Evolutionary conservation across 164 flowering plant genomes (phyloP).

Genomic region (Santalum album): DNA sequence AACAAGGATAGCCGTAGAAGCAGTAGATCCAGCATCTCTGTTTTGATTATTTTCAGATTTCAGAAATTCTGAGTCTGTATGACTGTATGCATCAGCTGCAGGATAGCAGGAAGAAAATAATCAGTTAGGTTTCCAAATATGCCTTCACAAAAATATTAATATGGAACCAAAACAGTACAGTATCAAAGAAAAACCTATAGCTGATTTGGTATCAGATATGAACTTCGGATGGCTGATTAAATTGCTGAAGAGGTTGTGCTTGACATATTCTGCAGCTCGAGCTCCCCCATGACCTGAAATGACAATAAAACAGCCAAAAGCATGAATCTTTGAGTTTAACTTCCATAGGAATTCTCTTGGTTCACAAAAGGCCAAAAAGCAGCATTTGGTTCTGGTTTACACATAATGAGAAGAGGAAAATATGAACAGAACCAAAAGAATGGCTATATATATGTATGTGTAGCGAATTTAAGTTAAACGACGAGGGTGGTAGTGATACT

Average conservation of each 20-base stretch:
- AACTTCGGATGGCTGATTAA: slow-evolving; percentile 91
- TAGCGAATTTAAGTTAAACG: too few species aligned
- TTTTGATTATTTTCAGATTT: slow-evolving; percentile 79
- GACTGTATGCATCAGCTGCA: slow-evolving; percentile 93
- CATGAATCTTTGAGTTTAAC: too few species aligned
- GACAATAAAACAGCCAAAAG: slow-evolving; percentile 2
- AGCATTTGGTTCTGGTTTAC: too few species aligned
- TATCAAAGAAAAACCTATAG: slow-evolving; percentile 54
- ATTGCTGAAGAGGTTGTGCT: slow-evolving; percentile 85
- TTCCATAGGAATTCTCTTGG: too few species aligned
- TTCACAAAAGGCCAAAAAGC: too few species aligned
- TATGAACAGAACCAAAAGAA: too few species aligned
- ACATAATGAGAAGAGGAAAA: too few species aligned
- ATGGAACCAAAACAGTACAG: background rate
- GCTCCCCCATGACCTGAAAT: slow-evolving; percentile 94
- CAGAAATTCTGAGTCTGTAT: slow-evolving; percentile 88
- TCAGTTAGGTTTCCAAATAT: background rate
- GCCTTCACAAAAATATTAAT: background rate
- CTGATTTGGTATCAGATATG: slow-evolving; percentile 85
- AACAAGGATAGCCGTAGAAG: slow-evolving; percentile 95
- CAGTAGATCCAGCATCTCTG: slow-evolving; percentile 97
- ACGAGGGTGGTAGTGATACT: too few species aligned
- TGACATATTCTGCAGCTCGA: slow-evolving; percentile 95
- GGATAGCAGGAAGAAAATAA: slow-evolving; percentile 3
- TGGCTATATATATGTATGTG: too few species aligned